Percentiles rank a stretch among this genome's conserved stretches.
Evolutionary conservation across 495 filamentous ascomycete species (phyloP).

Genomic region (Talaromyces ruber): DNA sequence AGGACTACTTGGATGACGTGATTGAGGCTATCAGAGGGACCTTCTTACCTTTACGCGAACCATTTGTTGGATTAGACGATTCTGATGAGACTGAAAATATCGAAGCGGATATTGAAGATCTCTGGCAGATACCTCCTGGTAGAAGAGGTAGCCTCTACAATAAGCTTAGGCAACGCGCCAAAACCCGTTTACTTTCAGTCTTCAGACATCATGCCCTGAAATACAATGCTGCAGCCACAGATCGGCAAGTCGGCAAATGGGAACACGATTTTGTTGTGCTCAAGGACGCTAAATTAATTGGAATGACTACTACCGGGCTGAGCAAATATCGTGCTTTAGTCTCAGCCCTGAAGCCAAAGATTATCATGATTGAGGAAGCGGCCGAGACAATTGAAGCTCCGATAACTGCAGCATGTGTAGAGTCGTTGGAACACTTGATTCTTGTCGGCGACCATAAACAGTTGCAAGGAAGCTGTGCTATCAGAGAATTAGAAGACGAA

Average conservation of each 20-base stretch:
- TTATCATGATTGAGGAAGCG: constrained; percentile 68
- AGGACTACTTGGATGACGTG: constrained; percentile 40
- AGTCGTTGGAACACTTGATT: constrained; percentile 63
- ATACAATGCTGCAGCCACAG: constrained; percentile 32
- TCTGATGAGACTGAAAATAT: constrained; percentile 2
- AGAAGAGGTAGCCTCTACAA: constrained; percentile 54
- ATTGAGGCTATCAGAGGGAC: constrained; percentile 45
- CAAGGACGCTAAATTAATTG: constrained; percentile 49
- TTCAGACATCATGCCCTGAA: constrained; percentile 31
- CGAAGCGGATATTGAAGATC: constrained; percentile 24
- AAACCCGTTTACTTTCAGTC: constrained; percentile 27
- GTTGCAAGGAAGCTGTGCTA: constrained; percentile 53
- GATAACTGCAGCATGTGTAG: constrained; percentile 54
- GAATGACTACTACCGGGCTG: constrained; percentile 77
- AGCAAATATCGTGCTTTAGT: constrained; percentile 77
- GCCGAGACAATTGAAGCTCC: constrained; percentile 64
- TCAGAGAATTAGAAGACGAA: constrained; percentile 40
- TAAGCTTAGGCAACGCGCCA: constrained; percentile 36
- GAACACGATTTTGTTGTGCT: constrained; percentile 45
- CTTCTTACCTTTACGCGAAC: constrained; percentile 35
- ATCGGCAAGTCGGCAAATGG: constrained; percentile 45
- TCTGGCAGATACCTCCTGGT: constrained; percentile 47
- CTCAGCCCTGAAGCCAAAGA: constrained; percentile 56
- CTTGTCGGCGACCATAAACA: constrained; percentile 73
- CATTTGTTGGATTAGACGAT: constrained; percentile 27